Base-by-base conservation (phyloP, 345 rosid species). In the Tarenaya hassleriana region DNA sequence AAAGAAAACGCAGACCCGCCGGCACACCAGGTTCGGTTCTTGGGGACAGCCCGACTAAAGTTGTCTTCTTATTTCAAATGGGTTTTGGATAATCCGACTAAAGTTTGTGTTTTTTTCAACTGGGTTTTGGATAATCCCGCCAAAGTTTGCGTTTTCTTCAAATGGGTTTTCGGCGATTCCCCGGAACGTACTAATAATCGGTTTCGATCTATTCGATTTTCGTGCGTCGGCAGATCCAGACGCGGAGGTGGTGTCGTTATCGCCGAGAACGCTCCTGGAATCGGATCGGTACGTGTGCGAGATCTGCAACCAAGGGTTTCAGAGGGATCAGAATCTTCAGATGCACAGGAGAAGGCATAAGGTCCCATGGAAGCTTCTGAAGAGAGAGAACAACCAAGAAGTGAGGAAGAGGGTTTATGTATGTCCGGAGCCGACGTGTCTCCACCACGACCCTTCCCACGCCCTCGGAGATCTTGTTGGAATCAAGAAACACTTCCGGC, bases 221-320 rank as follows among this genome's bases (percentile, higher is more conserved):
- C n/a, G n/a, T n/a, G n/a, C n/a, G n/a, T n/a, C 37, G 57, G 61
- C 48, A 90, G 98, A 91, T 91, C 98, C 97, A 50, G 97, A 86
- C 73, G 96, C 97, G 11, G 97, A 82, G 47, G 97, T 90, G 56
- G 82, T 90, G 21, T 76, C 98, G 11, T 68, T 91, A 29, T 84
- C 98, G 4, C 98, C 98, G 12, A 87, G 75, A 67, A 91, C 96
- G 3, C 72, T 91, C 7, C 64, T 91, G 50, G 96, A 91, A 65
- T 91, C 98, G 38, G 98, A 91, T 67, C 86, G 81, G 47, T 91
- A 87, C 67, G 77, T 91, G 14, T 91, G 96, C 35, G 98, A 91
- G 89, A 91, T 91, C 78, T 91, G 98, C 72, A 91, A 82, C 76
- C 96, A 87, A 61, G 98, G 96, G 10, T 91, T 91, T 57, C 98